Evolutionary conservation across 176 grass and related monocot species (phyloP), one percentile per base, ranked within the genome.

Genomic region (Themeda triandra): DNA sequence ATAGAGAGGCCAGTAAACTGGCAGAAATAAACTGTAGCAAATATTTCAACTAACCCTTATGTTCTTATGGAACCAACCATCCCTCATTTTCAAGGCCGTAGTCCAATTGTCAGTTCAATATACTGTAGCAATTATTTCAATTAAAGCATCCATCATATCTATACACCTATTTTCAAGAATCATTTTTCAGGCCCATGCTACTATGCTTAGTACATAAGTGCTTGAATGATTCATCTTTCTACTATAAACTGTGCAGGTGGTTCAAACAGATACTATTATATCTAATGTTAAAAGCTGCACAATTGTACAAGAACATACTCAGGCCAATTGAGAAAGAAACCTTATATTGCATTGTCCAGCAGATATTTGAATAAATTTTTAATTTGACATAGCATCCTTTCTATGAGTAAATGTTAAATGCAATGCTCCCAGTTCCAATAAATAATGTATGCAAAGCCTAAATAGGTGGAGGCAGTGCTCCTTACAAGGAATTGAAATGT

Each of bases 361-460:
- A 59, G 56, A 59, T 59, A 25, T 59, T 80, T 58, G 36, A 58
- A 73, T 29, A 58, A 88, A 68, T 9, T 66, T n/a, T 74, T 44
- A 59, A 27, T 84, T 68, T 44, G 39, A 32, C 13, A 36, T 1
- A 74, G 10, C 60, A 68, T 12, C 62, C 12, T 40, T 37, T 66
- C 58, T 40, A 54, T 9, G 1, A 54, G 66, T 25, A 53, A 79
- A 41, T 9, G 60, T 17, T 28, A 27, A 45, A 66, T 33, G 41
- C 25, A 83, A 54, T 75, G 24, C 17, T 25, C 36, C 7, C 37
- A 69, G 6, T 85, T 70, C 25, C 48, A 69, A 14, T 33, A 6
- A 66, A 10, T 14, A 41, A 87, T 30, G 11, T 68, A 46, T 71
- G 37, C 28, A 44, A 81, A 64, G 75, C 39, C 65, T 60, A 60